Percentiles rank a stretch among this genome's conserved stretches.
Conservation (phyloP, 2,329 filamentous ascomycete genomes). For the Neospermospora avenae region DNA sequence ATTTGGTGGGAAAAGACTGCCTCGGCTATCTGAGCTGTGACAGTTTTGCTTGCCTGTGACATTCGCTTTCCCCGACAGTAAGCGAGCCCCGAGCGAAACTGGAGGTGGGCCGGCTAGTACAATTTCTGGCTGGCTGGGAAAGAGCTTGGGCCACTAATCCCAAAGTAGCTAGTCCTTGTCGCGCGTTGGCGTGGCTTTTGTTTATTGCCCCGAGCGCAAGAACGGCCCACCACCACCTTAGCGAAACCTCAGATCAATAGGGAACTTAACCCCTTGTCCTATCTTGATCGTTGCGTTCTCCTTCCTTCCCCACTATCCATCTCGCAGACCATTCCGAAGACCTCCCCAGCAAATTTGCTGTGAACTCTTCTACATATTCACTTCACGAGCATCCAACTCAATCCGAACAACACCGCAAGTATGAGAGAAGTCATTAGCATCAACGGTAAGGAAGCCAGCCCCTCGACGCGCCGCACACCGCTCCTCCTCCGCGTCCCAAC, state of each 20-base stretch:
- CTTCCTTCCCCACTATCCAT: conserved; percentile 26
- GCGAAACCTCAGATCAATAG: conserved; percentile 25
- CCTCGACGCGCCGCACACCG: conserved; percentile 38
- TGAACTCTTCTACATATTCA: conserved; percentile 19
- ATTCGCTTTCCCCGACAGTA: no score
- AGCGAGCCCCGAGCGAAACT: no score
- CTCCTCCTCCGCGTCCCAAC: conserved; percentile 34
- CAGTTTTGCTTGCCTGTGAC: no score
- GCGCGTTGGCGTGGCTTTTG: conserved; percentile 15
- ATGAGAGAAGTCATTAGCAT: conserved; percentile 99
- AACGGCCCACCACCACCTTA: conserved; percentile 18
- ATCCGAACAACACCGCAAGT: conserved; percentile 45
- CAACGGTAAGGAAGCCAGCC: conserved; percentile 71
- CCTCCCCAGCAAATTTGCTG: conserved; percentile 26
- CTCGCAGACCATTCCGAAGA: conserved; percentile 22
- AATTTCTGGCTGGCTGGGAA: background rate
- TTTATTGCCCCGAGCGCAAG: conserved; percentile 22
- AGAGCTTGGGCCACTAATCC: conserved; percentile 21
- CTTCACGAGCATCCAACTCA: conserved; percentile 6
- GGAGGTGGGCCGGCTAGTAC: no score
- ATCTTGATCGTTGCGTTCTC: conserved; percentile 8
- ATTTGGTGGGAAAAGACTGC: no score
- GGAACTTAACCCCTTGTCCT: conserved; percentile 23
- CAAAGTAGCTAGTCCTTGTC: conserved; percentile 6
- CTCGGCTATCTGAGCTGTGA: no score